Percentiles rank a stretch among this genome's conserved stretches.
These are phyloP conservation scores for Microcos paniculata DNA, from an alignment of 345 rosid genomes.

Conservation along the genomic window DNA sequence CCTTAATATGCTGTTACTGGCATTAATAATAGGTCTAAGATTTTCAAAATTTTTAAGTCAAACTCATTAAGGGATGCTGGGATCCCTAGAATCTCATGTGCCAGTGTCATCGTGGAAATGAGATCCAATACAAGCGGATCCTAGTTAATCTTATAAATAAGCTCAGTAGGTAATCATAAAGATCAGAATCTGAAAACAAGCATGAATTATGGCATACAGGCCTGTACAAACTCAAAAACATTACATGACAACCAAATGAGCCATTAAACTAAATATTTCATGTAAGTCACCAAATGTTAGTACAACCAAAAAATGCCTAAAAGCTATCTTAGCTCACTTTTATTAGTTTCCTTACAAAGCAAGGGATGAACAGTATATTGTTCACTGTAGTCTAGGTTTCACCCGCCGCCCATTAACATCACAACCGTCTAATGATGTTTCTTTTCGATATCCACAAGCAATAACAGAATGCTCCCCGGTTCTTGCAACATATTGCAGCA, in stretches of 20 bases:
- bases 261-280: slow-evolving; percentile 10
- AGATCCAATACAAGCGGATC: neutral
- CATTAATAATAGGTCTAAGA: no score
- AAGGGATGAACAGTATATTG: neutral
- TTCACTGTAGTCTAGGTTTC: slow-evolving; percentile 64
- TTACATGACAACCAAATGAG: slow-evolving; percentile 11
- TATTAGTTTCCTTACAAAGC: neutral
- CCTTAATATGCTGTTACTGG: neutral
- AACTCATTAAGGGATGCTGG: no score
- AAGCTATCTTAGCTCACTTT: slow-evolving; percentile 18
- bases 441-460: slow-evolving; percentile 42
- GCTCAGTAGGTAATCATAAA: neutral
- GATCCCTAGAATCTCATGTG: no score
- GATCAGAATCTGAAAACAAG: neutral
- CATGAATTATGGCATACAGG: neutral
- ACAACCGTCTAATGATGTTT: slow-evolving; percentile 46
- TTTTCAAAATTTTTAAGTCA: no score
- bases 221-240: neutral
- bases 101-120: neutral
- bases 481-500: slow-evolving; percentile 55
- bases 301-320: slow-evolving; percentile 29
- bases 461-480: slow-evolving; percentile 53
- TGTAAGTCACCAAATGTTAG: slow-evolving; percentile 14
- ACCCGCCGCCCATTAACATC: slow-evolving; percentile 67
- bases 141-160: neutral